Evolutionary conservation across 768 basidiomycete genomes (phyloP), one percentile per base, ranked within the genome.

Genomic region (Phlebiopsis flavidoalba): DNA sequence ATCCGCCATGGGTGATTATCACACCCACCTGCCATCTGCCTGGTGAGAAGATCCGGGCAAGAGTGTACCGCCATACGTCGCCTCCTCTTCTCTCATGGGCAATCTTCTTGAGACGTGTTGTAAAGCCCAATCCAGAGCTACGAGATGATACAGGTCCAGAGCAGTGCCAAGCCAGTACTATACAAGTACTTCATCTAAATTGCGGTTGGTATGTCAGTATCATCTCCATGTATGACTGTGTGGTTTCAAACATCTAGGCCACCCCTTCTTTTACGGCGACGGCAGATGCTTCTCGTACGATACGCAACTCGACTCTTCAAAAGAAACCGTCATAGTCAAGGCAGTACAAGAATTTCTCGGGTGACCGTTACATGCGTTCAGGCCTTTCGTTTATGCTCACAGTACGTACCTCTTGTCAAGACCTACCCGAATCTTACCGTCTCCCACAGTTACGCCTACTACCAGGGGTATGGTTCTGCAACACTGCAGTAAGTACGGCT

Each of bases 131-230:
- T 70, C 62, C 70, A 0, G 80, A 79, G 43, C 73, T 89, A 58
- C 77, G 95, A 56, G 91, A 94, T 65, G 77, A 83, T 65, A 78
- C n/a, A n/a, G n/a, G n/a, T n/a, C n/a, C n/a, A n/a, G n/a, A n/a
- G 72, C 31, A 76, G 83, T 22, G 81, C 91, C 0, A 77, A 80
- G n/a, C n/a, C n/a, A n/a, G n/a, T n/a, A n/a, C n/a, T n/a, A 62
- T 98, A 96, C 75, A 83, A 85, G 63, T 95, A 98, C 71, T 98
- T 97, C 76, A 89, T 89, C n/a, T n/a, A 0, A 77, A 75, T 43
- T 98, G 95, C 72, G 91, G 84, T 0, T n/a, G n/a, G 96, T 96
- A 1, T 99, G 96, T 71, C 96, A 98, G 72, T 93, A 94, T 71
- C 95, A 97, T 78, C 92, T 89, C n/a, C n/a, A 45, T 15, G 75